Evolutionary conservation across 495 filamentous ascomycete genomes (phyloP), one percentile per base, ranked within the genome.

Genomic region (Neurospora terricola): DNA sequence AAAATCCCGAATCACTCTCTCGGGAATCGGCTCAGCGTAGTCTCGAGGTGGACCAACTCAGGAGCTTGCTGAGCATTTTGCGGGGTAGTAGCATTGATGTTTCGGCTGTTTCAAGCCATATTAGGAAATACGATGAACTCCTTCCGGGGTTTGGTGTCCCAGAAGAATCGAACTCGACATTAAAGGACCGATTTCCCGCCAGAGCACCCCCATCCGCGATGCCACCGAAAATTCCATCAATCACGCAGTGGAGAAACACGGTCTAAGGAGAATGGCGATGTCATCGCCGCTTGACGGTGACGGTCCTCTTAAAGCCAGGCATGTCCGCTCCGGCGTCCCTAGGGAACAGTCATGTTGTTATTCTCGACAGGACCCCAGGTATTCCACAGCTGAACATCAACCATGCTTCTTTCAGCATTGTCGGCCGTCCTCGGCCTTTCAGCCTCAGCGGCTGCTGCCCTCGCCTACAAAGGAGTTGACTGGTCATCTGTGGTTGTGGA

Each of bases 401-500:
- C 42, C 5, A 81, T 78, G 77, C 69, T 76, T 34, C 54, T 76
- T 62, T 70, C 71, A 7, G 43, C 39, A 18, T 42, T 80, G 2
- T 38, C 73, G 12, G 72, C 74, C 21, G 7, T 74, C 37, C 74
- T 76, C 42, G 73, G 76, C 70, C 48, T 79, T 23, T 72, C 75
- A 16, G 70, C 69, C 27, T 66, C 54, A 66, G 78, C 72, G 2
- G 69, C 77, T 59, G 81, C 88, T 16, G 84, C 85, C 27, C 85
- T 93, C 11, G 86, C 85, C 5, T 89, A 89, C 79, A 89, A 87
- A 74, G 91, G 91, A 3, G 90, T 90, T 2, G 91, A 94, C 79
- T 92, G 92, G 86, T 92, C 90, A 5, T 93, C 91, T 0, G 82
- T 92, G 2, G 75, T 88, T 4, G 80, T 93, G 4, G 88, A 91